phyloP scores from a whole-genome alignment of 2,329 filamentous ascomycete genomes.

The Paramyrothecium sp. region DNA sequence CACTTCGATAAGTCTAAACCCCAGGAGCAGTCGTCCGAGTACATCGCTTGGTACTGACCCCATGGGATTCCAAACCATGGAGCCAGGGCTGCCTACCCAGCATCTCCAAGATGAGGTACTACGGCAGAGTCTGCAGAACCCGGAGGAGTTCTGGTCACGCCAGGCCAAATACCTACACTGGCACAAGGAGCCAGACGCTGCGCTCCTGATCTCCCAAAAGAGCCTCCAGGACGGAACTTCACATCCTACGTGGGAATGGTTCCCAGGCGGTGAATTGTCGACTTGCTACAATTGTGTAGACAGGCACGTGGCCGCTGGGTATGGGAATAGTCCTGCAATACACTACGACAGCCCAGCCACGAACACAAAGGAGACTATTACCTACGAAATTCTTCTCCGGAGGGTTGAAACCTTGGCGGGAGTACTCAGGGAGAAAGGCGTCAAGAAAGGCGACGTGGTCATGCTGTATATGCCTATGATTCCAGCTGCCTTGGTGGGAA shows the following conservation, averaged over 20 bases:
- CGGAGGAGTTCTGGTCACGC: constrained; percentile 70
- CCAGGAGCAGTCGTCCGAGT: too few species aligned
- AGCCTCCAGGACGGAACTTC: constrained; percentile 57
- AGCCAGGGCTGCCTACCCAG: too few species aligned
- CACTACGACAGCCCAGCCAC: constrained; percentile 89
- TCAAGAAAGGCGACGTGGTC: constrained; percentile 80
- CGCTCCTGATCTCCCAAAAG: constrained; percentile 61
- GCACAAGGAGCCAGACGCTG: constrained; percentile 70
- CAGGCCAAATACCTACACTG: constrained; percentile 77
- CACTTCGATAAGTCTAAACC: too few species aligned
- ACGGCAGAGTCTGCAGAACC: constrained; percentile 60
- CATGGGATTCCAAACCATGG: too few species aligned
- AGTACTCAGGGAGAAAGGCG: constrained; percentile 77
- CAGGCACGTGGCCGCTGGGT: constrained; percentile 76
- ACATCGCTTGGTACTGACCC: too few species aligned
- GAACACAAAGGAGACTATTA: constrained; percentile 66
- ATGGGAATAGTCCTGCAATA: constrained; percentile 72
- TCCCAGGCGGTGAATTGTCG: constrained; percentile 82
- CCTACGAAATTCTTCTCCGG: constrained; percentile 71
- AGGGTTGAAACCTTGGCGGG: constrained; percentile 83
- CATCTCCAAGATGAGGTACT: constrained; percentile 50
- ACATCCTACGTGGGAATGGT: constrained; percentile 86
- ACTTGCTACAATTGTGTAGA: constrained; percentile 92
- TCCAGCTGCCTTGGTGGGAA: constrained; percentile 80
- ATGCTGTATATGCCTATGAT: constrained; percentile 98